Percentiles rank a stretch among this genome's conserved stretches.
Conservation (phyloP, 73 alveolate species). For the Paramecium octaurelia region DNA sequence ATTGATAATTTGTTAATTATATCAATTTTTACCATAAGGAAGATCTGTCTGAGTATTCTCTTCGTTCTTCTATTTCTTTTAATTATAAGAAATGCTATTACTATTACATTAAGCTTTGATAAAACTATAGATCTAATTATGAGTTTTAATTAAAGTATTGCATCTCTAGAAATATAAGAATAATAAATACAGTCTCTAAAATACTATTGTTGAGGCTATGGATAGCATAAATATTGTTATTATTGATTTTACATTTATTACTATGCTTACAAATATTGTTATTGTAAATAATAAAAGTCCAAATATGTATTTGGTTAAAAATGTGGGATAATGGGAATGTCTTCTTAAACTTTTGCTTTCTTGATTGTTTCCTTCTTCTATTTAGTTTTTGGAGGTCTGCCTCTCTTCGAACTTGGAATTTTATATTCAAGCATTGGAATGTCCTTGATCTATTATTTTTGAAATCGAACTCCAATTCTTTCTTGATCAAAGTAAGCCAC, state of each 20-base stretch:
- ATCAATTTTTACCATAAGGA: neutral
- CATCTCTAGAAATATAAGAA: neutral
- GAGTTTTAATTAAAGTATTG: neutral
- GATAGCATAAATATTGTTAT: neutral
- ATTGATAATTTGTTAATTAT: neutral
- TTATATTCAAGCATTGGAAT: neutral
- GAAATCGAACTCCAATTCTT: conserved; percentile 24
- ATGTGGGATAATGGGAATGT: neutral
- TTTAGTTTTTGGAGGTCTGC: conserved; percentile 11
- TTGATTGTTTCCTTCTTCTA: neutral
- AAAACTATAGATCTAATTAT: conserved; percentile 10
- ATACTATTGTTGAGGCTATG: neutral
- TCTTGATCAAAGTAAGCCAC: conserved; percentile 39
- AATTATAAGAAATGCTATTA: neutral
- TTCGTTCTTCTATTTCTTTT: neutral
- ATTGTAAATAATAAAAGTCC: neutral
- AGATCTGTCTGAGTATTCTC: conserved; percentile 25
- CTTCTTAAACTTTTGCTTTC: neutral
- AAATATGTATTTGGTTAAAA: neutral
- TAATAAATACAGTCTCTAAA: neutral
- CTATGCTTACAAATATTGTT: neutral
- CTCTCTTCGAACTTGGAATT: conserved; percentile 13
- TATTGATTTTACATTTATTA: neutral
- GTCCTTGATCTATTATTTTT: neutral
- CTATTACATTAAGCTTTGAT: neutral